phyloP scores from a whole-genome alignment of 495 filamentous ascomycete genomes.

The Daldinia caldariorum region DNA sequence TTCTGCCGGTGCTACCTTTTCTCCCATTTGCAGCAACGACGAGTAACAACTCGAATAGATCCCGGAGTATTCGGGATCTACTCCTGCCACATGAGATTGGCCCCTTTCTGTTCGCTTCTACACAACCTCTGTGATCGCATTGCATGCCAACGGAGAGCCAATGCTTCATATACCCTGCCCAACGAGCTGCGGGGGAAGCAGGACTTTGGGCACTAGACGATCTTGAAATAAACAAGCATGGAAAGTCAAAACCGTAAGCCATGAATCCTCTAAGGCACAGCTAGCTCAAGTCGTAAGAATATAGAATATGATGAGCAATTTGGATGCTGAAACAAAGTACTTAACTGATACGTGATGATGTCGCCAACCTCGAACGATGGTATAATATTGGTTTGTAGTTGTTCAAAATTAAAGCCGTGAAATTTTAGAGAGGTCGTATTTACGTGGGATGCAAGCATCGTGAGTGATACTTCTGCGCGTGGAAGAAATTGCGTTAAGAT shows the following conservation, averaged over 20 bases:
- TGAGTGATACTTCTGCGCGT: constrained; percentile 11
- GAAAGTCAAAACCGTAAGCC: constrained; percentile 14
- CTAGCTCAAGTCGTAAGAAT: constrained; percentile 24
- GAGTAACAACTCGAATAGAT: constrained; percentile 36
- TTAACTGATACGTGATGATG: constrained; percentile 16
- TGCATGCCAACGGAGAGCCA: constrained; percentile 24
- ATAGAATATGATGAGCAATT: constrained; percentile 21
- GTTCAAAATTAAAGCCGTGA: constrained; percentile 3
- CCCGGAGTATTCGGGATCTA: constrained; percentile 34
- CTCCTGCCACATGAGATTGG: constrained; percentile 20
- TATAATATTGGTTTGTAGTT: neutral
- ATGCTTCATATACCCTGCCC: constrained; percentile 14
- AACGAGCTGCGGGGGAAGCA: constrained; percentile 25
- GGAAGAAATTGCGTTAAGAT: constrained; percentile 11
- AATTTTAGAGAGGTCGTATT: constrained; percentile 11
- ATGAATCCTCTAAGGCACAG: constrained; percentile 17
- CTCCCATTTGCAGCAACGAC: constrained; percentile 23
- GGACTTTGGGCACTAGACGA: constrained; percentile 19
- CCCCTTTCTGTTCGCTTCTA: constrained; percentile 21
- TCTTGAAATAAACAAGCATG: constrained; percentile 24
- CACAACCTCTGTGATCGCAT: constrained; percentile 22
- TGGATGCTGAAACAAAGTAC: constrained; percentile 31
- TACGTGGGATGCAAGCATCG: constrained; percentile 30
- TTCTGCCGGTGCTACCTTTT: constrained; percentile 28
- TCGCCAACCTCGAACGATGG: constrained; percentile 10